Base-by-base conservation (phyloP, 768 basidiomycete genomes). In the Pisolithus microcarpus region DNA sequence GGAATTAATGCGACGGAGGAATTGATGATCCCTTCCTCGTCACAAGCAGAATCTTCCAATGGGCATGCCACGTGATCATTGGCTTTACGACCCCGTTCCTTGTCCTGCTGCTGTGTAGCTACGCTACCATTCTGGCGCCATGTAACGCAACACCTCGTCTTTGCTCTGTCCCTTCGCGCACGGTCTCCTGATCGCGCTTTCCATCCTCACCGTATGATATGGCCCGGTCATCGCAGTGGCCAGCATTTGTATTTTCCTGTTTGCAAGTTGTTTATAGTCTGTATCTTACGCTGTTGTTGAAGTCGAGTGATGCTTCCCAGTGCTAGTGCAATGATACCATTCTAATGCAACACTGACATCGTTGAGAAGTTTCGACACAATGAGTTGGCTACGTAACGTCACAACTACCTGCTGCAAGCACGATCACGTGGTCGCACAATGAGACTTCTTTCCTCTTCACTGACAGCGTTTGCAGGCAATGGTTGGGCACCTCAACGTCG, bases 131-230 rank as follows among this genome's bases (percentile, higher is more conserved):
- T 45, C 52, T 52, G 48, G 52, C 40, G 49, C 40, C 48, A 36
- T 48, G 46, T 55, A 34, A 34, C 13, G 13, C 13, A 34, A 34
- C 34, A 34, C 34, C 13, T 34, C 13, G 34, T 51, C 46, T 47
- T 42, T 50, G 37, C 44, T 50, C 46, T 46, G 38, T 43, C 48
- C 42, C 37, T 39, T 30, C 5, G 16, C 19, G 36, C 49, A 40
- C 28, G 26, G 30, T 46, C 52, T 45, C 40, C 55, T 42, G 47
- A 46, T 37, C 46, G 28, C 49, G 48, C 57, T 56, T 55, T 64
- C 57, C 58, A 61, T 69, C 66, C 66, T 67, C 67, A 43, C 42
- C 42, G 43, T 36, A 46, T 45, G 38, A 42, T 50, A 56, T 52
- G 49, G 44, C 52, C 30, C 15, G 39, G 4, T 19, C 52, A 56